phyloP scores from a whole-genome alignment of 306 rosid species.

The Clitoria ternatea region DNA sequence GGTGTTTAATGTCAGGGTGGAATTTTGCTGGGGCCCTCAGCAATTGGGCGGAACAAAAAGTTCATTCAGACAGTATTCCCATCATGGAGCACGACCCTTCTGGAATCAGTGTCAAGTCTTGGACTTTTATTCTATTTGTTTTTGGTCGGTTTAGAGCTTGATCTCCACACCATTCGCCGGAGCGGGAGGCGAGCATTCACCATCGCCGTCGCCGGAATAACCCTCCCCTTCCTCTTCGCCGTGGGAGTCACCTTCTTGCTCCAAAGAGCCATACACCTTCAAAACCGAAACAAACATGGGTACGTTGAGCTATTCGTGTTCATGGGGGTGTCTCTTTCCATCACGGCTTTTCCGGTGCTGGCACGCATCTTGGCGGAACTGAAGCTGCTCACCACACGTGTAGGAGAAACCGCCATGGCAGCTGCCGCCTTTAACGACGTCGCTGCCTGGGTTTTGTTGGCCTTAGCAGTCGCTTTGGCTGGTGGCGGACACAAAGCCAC shows the following conservation, averaged over 20 bases:
- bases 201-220: slow-evolving; percentile 68
- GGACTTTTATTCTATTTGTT: slow-evolving; percentile 72
- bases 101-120: slow-evolving; percentile 65
- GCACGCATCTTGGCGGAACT: slow-evolving; percentile 88
- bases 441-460: slow-evolving; percentile 76
- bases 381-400: slow-evolving; percentile 54
- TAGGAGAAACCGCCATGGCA: slow-evolving; percentile 84
- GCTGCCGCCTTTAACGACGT: slow-evolving; percentile 85
- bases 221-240: slow-evolving; percentile 60
- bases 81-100: slow-evolving; percentile 61
- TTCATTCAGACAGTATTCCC: slow-evolving; percentile 57
- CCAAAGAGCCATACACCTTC: slow-evolving; percentile 37
- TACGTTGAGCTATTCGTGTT: slow-evolving; percentile 50
- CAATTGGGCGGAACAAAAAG: slow-evolving; percentile 48
- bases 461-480: slow-evolving; percentile 61
- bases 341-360: slow-evolving; percentile 83
- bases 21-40: slow-evolving; percentile 76
- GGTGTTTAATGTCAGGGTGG: slow-evolving; percentile 76
- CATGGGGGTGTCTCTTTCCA: slow-evolving; percentile 79
- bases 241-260: slow-evolving; percentile 53
- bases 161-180: slow-evolving; percentile 51
- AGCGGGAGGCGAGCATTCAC: slow-evolving; percentile 49
- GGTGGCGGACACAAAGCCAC: slow-evolving; percentile 13
- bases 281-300: slow-evolving; percentile 39
- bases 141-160: slow-evolving; percentile 75